Base-by-base conservation (phyloP, 352 stramenopile species). In the Elongisporangium undulatum region DNA sequence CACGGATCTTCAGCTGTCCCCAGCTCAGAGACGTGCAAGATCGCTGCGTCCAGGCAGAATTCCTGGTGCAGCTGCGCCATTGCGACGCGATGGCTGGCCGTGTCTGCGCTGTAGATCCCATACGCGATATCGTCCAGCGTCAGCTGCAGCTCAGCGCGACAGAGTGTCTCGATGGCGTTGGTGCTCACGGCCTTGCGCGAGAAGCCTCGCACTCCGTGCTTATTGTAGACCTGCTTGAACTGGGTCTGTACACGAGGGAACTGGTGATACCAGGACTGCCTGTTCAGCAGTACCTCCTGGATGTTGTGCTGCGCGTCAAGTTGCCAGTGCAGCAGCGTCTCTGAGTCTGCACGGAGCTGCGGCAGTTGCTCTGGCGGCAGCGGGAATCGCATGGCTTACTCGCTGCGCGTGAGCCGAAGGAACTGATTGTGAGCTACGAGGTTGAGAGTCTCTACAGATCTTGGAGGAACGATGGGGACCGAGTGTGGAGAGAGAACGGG, bases 81-180 rank as follows among this genome's bases (percentile, higher is more conserved):
- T 1, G 29, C 9, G 29, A 41, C 29, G 2, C 29, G 29, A 41
- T 41, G 29, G 29, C 29, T 9, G 3, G 60, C 39, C 24, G 71
- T 76, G 65, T 85, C 74, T 41, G 75, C 64, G 19, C 69, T 68
- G 23, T 70, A 66, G 24, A 58, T 63, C 29, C 75, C 77, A 55
- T 85, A 87, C 56, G 85, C 63, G 17, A 70, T 61, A 53, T 89
- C 79, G 23, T 87, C 77, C 15, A 89, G 38, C 19, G 66, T 72
- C 29, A 41, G 29, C 29, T 41, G 29, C 29, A 41, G 29, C 5
- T 41, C 29, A 15, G 29, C 29, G 9, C 29, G 29, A 13, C 29
- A 41, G 29, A 41, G 29, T 13, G 29, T 41, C 29, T 41, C 29
- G 29, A 41, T 41, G 29, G 29, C 29, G 29, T 41, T 41, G 29